These are phyloP conservation scores for Anisogramma anomala DNA, from an alignment of 2,329 filamentous ascomycete species.

Conservation along the genomic window DNA sequence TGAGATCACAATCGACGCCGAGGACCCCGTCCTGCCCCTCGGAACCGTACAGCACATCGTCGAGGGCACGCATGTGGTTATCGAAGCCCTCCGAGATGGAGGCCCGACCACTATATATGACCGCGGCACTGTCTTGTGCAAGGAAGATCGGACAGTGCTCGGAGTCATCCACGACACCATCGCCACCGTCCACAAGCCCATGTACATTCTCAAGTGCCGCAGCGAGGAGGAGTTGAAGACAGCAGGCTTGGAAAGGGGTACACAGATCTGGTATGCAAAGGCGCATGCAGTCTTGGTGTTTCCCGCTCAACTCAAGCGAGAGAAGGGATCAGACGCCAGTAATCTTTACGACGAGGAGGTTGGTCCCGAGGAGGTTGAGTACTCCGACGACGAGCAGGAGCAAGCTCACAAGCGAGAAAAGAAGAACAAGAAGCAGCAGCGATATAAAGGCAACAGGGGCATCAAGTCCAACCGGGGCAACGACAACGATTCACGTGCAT, in stretches of 20 bases:
- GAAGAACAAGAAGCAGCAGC: slow-evolving; percentile 53
- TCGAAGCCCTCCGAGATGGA: slow-evolving; percentile 67
- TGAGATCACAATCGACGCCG: slow-evolving; percentile 61
- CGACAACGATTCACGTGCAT: slow-evolving; percentile 23
- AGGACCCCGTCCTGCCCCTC: slow-evolving; percentile 66
- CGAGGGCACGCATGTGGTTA: slow-evolving; percentile 58
- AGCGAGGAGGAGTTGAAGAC: slow-evolving; percentile 56
- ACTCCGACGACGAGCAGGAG: slow-evolving; percentile 94
- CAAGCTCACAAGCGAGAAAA: slow-evolving; percentile 62
- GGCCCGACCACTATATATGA: slow-evolving; percentile 72
- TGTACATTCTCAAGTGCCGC: slow-evolving; percentile 72
- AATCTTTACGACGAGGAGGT: slow-evolving; percentile 93
- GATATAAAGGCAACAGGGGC: slow-evolving; percentile 38
- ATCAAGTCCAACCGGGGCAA: slow-evolving; percentile 29
- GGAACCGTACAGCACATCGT: slow-evolving; percentile 68
- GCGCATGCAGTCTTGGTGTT: slow-evolving; percentile 75
- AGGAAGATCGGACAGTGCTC: slow-evolving; percentile 61
- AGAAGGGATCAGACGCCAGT: slow-evolving; percentile 87
- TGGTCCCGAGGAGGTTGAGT: slow-evolving; percentile 76
- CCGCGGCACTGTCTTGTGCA: slow-evolving; percentile 71
- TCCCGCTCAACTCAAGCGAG: slow-evolving; percentile 63
- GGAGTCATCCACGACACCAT: slow-evolving; percentile 78
- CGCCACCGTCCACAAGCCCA: slow-evolving; percentile 72
- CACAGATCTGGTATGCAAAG: slow-evolving; percentile 67
- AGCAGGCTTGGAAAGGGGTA: slow-evolving; percentile 55